Conservation (phyloP, 2,329 filamentous ascomycete species). For the Aureobasidium melanogenum region DNA sequence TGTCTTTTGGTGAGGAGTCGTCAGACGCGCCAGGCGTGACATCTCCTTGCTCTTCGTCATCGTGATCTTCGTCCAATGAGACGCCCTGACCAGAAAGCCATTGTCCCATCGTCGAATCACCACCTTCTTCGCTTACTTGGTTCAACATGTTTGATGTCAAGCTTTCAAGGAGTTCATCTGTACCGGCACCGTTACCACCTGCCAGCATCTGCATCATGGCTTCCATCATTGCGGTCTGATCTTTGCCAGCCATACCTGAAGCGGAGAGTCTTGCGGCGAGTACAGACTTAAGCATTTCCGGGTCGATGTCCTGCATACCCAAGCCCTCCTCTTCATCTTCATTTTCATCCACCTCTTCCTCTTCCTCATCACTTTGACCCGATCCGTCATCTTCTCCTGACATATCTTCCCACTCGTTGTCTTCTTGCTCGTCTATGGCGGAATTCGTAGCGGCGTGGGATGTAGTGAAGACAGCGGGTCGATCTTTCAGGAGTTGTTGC, state of each 20-base stretch:
- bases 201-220: conserved; percentile 37
- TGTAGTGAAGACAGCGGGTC: conserved; percentile 13
- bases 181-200: conserved; percentile 26
- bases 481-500: conserved; percentile 30
- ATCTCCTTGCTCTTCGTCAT: conserved; percentile 21
- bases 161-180: conserved; percentile 35
- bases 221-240: conserved; percentile 34
- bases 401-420: conserved; percentile 1
- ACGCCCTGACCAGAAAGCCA: conserved; percentile 28
- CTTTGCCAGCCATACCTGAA: conserved; percentile 29
- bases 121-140: conserved; percentile 22
- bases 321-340: conserved; percentile 18
- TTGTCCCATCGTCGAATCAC: conserved; percentile 20
- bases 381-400: neutral
- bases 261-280: conserved; percentile 23
- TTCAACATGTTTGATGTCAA: conserved; percentile 34
- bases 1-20: conserved; percentile 2
- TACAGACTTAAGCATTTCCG: conserved; percentile 28
- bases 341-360: conserved; percentile 15
- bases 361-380: conserved; percentile 16
- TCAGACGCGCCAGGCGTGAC: neutral
- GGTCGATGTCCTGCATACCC: conserved; percentile 25
- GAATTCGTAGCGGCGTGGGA: conserved; percentile 1
- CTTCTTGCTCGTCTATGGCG: conserved; percentile 10
- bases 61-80: conserved; percentile 19